These are phyloP conservation scores for Orbilia brochopaga DNA, from an alignment of 2,329 filamentous ascomycete genomes.

Conservation along the genomic window DNA sequence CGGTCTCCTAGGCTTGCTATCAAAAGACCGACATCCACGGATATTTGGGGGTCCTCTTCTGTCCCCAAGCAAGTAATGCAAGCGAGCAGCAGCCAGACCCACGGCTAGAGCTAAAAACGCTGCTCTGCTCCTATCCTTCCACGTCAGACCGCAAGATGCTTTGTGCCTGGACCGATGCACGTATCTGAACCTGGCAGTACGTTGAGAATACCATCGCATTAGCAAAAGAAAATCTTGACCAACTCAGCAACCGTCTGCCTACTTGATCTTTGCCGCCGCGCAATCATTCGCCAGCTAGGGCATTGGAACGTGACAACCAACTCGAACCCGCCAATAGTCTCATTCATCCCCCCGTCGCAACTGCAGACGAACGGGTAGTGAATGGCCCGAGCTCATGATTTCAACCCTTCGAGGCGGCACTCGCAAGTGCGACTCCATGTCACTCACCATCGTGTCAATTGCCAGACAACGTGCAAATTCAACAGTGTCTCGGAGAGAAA, in stretches of 20 bases:
- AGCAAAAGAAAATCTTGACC: conserved; percentile 34
- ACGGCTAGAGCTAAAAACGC: background rate
- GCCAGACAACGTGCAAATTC: background rate
- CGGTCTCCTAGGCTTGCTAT: conserved; percentile 21
- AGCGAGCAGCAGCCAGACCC: conserved; percentile 1
- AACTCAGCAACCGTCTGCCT: conserved; percentile 25
- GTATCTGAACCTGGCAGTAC: background rate
- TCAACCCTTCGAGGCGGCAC: conserved; percentile 1
- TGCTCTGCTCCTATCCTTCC: conserved; percentile 18
- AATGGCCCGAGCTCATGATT: conserved; percentile 40
- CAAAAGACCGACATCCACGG: conserved; percentile 7
- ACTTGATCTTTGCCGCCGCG: conserved; percentile 7
- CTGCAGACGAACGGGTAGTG: conserved; percentile 30
- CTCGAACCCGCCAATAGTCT: conserved; percentile 26
- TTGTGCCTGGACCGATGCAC: conserved; percentile 14
- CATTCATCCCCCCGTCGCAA: conserved; percentile 19
- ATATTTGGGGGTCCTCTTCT: conserved; percentile 5
- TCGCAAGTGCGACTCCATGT: background rate
- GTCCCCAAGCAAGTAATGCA: too few species aligned
- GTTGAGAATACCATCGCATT: conserved; percentile 13
- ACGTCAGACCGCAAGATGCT: conserved; percentile 38
- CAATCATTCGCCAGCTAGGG: conserved; percentile 27
- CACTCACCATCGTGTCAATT: background rate
- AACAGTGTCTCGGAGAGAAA: background rate
- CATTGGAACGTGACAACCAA: conserved; percentile 22